phyloP scores from a whole-genome alignment of 2,329 filamentous ascomycete genomes.

The Epichloe glyceriae region DNA sequence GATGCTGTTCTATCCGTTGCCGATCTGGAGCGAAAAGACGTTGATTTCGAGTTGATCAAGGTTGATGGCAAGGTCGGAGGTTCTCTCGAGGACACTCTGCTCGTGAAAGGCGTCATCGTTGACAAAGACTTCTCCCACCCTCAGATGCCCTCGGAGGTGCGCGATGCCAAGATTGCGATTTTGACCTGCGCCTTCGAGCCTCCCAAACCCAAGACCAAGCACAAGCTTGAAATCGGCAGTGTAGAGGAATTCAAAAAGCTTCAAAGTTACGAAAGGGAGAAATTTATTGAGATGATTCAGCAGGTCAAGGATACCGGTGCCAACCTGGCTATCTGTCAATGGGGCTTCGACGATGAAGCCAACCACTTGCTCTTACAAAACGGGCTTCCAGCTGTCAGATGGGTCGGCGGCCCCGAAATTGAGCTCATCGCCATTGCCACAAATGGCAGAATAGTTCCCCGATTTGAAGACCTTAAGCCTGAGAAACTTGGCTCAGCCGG shows the following conservation, averaged over 20 bases:
- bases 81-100: conserved; percentile 77
- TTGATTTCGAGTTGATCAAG: conserved; percentile 98
- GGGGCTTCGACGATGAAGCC: conserved; percentile 98
- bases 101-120: conserved; percentile 95
- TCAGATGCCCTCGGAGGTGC: conserved; percentile 94
- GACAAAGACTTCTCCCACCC: conserved; percentile 99
- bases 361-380: conserved; percentile 97
- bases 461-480: conserved; percentile 84
- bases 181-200: conserved; percentile 97
- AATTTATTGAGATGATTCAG: conserved; percentile 97
- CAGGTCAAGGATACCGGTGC: conserved; percentile 96
- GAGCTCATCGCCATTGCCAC: conserved; percentile 97
- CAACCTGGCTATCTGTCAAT: conserved; percentile 96
- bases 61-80: conserved; percentile 97
- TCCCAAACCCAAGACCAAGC: conserved; percentile 98
- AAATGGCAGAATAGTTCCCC: conserved; percentile 91
- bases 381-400: conserved; percentile 86
- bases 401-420: conserved; percentile 97
- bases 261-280: conserved; percentile 88
- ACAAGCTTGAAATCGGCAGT: conserved; percentile 93
- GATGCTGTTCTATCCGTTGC: conserved; percentile 95
- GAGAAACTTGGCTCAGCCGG: conserved; percentile 88
- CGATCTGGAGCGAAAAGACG: conserved; percentile 89
- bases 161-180: conserved; percentile 93
- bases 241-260: conserved; percentile 98